Conservation (phyloP, 306 rosid genomes). For the Vigna mungo region DNA sequence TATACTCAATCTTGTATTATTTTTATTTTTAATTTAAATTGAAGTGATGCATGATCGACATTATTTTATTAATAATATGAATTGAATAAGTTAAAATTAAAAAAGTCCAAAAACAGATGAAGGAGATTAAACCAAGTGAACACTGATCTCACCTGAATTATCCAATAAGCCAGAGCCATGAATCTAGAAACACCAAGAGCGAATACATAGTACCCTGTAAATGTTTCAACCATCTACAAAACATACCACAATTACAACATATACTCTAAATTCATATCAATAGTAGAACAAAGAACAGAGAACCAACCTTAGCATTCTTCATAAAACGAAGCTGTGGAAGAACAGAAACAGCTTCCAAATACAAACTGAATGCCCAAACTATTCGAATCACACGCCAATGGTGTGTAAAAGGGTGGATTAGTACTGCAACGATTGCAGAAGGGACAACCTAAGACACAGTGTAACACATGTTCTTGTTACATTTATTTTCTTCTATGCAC, state of each 20-base stretch:
- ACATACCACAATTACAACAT: constrained; percentile 10
- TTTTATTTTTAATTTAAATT: too few relatives aligned
- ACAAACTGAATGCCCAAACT: constrained; percentile 67
- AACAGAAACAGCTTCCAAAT: constrained; percentile 75
- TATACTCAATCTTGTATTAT: too few relatives aligned
- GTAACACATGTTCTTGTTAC: background rate
- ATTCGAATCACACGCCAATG: constrained; percentile 16
- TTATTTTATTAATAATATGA: too few relatives aligned
- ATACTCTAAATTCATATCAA: background rate
- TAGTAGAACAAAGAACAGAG: background rate
- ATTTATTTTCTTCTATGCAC: background rate
- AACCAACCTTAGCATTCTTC: constrained; percentile 81
- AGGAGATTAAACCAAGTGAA: background rate
- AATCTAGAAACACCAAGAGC: constrained; percentile 89
- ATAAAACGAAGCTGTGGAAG: constrained; percentile 80
- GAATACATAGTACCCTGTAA: constrained; percentile 83
- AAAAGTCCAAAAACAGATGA: too few relatives aligned
- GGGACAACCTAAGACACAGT: constrained; percentile 62
- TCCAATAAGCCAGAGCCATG: constrained; percentile 82
- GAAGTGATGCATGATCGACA: too few relatives aligned
- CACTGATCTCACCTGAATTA: constrained; percentile 60
- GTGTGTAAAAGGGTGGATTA: constrained; percentile 50
- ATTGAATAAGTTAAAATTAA: too few relatives aligned
- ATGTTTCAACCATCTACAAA: constrained; percentile 79
- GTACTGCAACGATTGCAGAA: constrained; percentile 52